Evolutionary conservation across 148 eudicot species (phyloP), one percentile per base, ranked within the genome.

Genomic region (Fallopia convolvulus): DNA sequence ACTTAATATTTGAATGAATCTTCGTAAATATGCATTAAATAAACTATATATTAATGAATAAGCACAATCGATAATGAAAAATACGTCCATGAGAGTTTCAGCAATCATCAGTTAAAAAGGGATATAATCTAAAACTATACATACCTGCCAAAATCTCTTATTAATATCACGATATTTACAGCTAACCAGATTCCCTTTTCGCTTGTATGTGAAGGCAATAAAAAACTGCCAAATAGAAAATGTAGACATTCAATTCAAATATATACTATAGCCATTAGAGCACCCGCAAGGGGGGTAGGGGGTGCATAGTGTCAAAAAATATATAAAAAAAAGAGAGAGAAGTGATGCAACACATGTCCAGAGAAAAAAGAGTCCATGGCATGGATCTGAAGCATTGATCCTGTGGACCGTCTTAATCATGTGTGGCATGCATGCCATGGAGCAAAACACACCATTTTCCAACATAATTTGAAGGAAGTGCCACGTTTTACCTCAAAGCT

Each of bases 81-180:
- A 33, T 63, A 63, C 6, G 30, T 2, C 70, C 70, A 63, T 39
- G 72, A 14, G 72, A 14, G 21, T 68, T 68, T 46, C 46, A 52
- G 5, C 77, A 75, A 74, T 7, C 20, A 55, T 23, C 32, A 6
- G 4, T 74, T 26, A 77, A 74, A 72, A 21, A 81, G 75, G 79
- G 41, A 41, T 70, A 44, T 46, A 74, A 30, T 11, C 52, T 20
- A 70, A 23, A 44, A 23, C 47, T 7, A 44, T 44, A 44, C 32
- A 8, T 83, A 93, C 99, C 99, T 94, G 99, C 99, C 99, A 94
- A 84, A 92, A 94, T 55, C 70, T 86, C 86, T 94, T 94, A 71
- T 42, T 65, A 53, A 78, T 80, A 47, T 87, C 92, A 42, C 99
- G 88, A 75, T 92, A 94, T 82, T 94, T 94, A 90, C 99, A 94